Evolutionary conservation across 352 stramenopile genomes (phyloP).

Genomic region (Globisporangium carolinianum): DNA sequence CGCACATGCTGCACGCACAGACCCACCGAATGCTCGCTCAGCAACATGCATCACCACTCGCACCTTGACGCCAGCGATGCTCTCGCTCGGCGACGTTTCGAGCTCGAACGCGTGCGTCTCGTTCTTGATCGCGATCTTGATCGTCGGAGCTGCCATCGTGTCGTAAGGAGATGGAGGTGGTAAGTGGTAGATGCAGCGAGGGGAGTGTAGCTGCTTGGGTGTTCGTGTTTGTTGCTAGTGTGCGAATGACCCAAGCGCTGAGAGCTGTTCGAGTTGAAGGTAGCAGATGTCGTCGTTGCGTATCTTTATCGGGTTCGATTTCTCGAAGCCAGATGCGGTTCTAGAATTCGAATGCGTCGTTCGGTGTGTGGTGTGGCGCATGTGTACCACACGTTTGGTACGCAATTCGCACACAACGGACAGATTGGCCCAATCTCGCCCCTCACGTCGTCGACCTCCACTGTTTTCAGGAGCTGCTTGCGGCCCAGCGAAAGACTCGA

Average conservation of each 20-base stretch:
- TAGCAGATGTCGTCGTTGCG: too few relatives aligned
- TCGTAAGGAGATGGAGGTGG: neutral
- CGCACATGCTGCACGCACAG: too few relatives aligned
- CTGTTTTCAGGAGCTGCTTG: too few relatives aligned
- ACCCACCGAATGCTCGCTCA: too few relatives aligned
- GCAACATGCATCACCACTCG: too few relatives aligned
- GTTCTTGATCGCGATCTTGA: conserved; percentile 81
- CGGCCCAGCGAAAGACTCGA: too few relatives aligned
- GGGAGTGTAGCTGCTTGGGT: too few relatives aligned
- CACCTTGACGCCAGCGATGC: conserved; percentile 73
- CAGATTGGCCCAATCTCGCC: neutral
- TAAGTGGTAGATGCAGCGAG: too few relatives aligned
- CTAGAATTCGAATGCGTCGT: neutral
- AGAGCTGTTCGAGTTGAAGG: neutral
- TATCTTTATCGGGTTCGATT: neutral
- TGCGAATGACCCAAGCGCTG: neutral
- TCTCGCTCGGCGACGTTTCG: conserved; percentile 64
- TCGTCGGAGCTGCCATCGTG: conserved; percentile 23
- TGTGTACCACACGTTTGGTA: neutral
- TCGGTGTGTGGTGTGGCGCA: neutral
- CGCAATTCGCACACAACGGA: neutral
- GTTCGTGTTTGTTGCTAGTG: neutral
- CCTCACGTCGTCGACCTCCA: too few relatives aligned
- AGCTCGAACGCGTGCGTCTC: conserved; percentile 59
- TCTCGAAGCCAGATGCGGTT: neutral